Conservation (phyloP, 2,329 filamentous ascomycete species). For the Hypoxylon sp. region DNA sequence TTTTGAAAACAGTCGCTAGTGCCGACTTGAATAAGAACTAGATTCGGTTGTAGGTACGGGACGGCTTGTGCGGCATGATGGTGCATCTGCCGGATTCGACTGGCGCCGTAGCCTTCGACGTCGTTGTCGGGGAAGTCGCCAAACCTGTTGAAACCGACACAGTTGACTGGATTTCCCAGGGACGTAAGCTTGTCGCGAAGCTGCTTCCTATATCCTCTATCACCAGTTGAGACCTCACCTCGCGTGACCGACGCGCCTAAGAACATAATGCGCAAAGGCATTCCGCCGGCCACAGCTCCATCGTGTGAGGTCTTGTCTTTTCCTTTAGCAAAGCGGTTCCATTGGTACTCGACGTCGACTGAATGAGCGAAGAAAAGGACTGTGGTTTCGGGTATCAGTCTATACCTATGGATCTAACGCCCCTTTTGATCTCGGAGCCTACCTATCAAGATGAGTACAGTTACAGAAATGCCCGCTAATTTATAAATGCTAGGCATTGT, state of each 20-base stretch:
- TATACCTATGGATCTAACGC: not conserved
- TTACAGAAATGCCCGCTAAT: conserved; percentile 23
- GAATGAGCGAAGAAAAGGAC: conserved; percentile 42
- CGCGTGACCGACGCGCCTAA: conserved; percentile 48
- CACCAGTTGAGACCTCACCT: conserved; percentile 47
- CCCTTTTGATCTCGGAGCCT: not conserved
- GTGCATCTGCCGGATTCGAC: conserved; percentile 46
- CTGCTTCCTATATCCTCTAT: conserved; percentile 50
- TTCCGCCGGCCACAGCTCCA: conserved; percentile 41
- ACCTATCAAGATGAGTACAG: conserved; percentile 34
- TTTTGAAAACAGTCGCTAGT: conserved; percentile 51
- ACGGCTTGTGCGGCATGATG: conserved; percentile 46
- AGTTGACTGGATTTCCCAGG: conserved; percentile 49
- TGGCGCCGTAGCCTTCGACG: conserved; percentile 48
- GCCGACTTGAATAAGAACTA: conserved; percentile 50
- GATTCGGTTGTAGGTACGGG: conserved; percentile 49
- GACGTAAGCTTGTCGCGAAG: conserved; percentile 48
- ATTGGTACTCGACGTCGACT: conserved; percentile 44
- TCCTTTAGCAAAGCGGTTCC: conserved; percentile 24
- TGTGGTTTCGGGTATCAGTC: conserved; percentile 25
- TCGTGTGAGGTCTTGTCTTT: conserved; percentile 18
- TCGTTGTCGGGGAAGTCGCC: conserved; percentile 52
- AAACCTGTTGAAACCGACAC: conserved; percentile 51
- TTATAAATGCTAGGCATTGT: conserved; percentile 37
- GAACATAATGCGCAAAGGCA: conserved; percentile 50